A percentile compares a stretch with the other conserved stretches of the same genome.
phyloP scores from a whole-genome alignment of 1,139 yeast genomes.

The Suhomyces ambrosiae region DNA sequence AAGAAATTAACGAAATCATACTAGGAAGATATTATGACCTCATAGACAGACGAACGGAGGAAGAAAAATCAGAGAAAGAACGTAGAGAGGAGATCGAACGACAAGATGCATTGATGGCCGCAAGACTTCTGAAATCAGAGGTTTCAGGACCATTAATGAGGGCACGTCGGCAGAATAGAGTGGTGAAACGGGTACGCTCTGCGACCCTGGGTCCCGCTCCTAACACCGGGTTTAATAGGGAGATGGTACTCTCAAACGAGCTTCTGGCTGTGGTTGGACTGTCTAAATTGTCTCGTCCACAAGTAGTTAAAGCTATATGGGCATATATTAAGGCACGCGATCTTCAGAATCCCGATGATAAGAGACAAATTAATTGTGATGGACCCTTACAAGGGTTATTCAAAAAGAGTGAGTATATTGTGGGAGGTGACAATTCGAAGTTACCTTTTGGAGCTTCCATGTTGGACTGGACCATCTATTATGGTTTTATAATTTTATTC shows the following conservation, averaged over 20 bases:
- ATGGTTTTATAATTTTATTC: not conserved
- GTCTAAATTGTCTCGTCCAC: constrained; percentile 59
- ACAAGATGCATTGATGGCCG: constrained; percentile 50
- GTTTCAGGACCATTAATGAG: constrained; percentile 25
- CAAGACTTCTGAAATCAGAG: constrained; percentile 44
- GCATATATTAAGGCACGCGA: constrained; percentile 63
- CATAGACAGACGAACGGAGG: constrained; percentile 38
- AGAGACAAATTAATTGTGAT: constrained; percentile 70
- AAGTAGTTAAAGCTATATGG: constrained; percentile 75
- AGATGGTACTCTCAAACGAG: constrained; percentile 50
- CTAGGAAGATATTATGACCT: constrained; percentile 58
- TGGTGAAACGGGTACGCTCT: constrained; percentile 2
- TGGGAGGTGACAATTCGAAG: not conserved
- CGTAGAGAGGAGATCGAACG: constrained; percentile 36
- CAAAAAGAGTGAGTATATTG: constrained; percentile 46
- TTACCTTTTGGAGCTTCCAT: too few species aligned
- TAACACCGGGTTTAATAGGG: constrained; percentile 40
- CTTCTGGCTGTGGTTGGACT: constrained; percentile 48
- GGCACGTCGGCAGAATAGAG: constrained; percentile 15
- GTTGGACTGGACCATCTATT: too few species aligned
- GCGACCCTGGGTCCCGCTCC: constrained; percentile 2
- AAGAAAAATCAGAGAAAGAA: constrained; percentile 29
- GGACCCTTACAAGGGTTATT: constrained; percentile 60
- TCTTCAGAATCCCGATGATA: constrained; percentile 70
- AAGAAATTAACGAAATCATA: constrained; percentile 61